phyloP scores from a whole-genome alignment of 1,284 basidiomycete genomes.

The Entoloma clypeatum region DNA sequence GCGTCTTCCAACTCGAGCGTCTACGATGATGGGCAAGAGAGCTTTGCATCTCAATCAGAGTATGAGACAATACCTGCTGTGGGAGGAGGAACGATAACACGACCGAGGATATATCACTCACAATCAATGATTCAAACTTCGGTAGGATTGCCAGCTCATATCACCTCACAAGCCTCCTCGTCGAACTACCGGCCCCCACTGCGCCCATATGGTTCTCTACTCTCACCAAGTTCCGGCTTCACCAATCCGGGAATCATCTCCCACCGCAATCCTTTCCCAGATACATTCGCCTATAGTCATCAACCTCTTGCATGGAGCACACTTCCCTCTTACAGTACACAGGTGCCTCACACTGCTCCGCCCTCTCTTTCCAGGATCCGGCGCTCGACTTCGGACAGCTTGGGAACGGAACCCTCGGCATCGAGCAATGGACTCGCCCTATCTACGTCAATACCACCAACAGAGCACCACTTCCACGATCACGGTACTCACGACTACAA shows the following conservation, averaged over 20 bases:
- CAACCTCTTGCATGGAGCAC: no score
- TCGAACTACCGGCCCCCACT: slow-evolving; percentile 6
- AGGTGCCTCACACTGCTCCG: slow-evolving; percentile 12
- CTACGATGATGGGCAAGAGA: slow-evolving; percentile 21
- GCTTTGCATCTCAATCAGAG: slow-evolving; percentile 36
- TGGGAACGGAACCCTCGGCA: slow-evolving; percentile 38
- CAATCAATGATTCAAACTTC: slow-evolving; percentile 54
- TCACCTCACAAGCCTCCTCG: slow-evolving; percentile 12
- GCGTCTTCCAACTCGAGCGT: slow-evolving; percentile 27
- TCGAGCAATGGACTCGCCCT: slow-evolving; percentile 32
- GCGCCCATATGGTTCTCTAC: slow-evolving; percentile 7
- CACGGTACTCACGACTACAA: slow-evolving; percentile 14
- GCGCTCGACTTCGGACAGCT: slow-evolving; percentile 39
- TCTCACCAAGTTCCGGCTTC: slow-evolving; percentile 15
- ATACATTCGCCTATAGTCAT: no score
- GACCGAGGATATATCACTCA: slow-evolving; percentile 71
- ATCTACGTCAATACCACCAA: slow-evolving; percentile 32
- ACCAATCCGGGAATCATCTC: slow-evolving; percentile 21
- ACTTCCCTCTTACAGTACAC: no score
- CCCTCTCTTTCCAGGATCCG: slow-evolving; percentile 19
- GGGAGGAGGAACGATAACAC: slow-evolving; percentile 71
- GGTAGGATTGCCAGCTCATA: slow-evolving; percentile 5
- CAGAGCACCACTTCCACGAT: slow-evolving; percentile 16
- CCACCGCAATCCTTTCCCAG: no score
- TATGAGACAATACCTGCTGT: slow-evolving; percentile 75